phyloP scores from a whole-genome alignment of 768 basidiomycete genomes.

The Termitomyces sp. region DNA sequence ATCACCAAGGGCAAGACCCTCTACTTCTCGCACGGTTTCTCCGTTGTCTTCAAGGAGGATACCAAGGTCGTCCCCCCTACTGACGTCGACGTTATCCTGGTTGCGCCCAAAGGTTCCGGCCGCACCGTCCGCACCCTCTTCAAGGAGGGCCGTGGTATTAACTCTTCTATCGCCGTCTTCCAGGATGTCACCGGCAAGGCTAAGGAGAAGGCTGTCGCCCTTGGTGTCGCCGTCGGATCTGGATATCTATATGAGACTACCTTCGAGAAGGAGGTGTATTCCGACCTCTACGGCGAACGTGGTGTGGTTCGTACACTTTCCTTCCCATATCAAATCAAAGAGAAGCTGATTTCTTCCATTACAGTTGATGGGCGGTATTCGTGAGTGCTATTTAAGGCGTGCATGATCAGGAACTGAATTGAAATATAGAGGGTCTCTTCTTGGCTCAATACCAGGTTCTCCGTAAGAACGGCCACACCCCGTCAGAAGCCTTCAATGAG shows the following conservation, averaged over 20 bases:
- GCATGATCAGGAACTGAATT: neutral
- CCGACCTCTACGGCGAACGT: conserved; percentile 98
- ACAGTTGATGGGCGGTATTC: conserved; percentile 96
- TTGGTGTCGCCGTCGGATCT: conserved; percentile 92
- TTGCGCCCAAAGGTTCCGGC: conserved; percentile 98
- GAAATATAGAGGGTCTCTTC: conserved; percentile 85
- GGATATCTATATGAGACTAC: conserved; percentile 99
- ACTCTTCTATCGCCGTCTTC: conserved; percentile 91
- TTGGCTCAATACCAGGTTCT: conserved; percentile 98
- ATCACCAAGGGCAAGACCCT: conserved; percentile 99
- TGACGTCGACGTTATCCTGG: conserved; percentile 98
- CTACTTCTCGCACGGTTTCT: conserved; percentile 99
- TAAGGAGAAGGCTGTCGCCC: conserved; percentile 92
- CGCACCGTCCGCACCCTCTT: conserved; percentile 99
- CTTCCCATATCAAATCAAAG: neutral
- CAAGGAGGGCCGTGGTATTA: conserved; percentile 99
- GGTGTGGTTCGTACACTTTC: conserved; percentile 75
- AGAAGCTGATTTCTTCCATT: conserved; percentile 7
- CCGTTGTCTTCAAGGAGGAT: conserved; percentile 96
- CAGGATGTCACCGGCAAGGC: conserved; percentile 99
- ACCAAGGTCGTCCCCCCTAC: conserved; percentile 89
- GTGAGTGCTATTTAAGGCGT: conserved; percentile 38
- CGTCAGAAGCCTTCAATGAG: conserved; percentile 99
- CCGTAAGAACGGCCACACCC: conserved; percentile 92
- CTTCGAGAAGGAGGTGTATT: conserved; percentile 99